These are phyloP conservation scores for Brassica juncea DNA, from an alignment of 345 rosid genomes.

Conservation along the genomic window DNA sequence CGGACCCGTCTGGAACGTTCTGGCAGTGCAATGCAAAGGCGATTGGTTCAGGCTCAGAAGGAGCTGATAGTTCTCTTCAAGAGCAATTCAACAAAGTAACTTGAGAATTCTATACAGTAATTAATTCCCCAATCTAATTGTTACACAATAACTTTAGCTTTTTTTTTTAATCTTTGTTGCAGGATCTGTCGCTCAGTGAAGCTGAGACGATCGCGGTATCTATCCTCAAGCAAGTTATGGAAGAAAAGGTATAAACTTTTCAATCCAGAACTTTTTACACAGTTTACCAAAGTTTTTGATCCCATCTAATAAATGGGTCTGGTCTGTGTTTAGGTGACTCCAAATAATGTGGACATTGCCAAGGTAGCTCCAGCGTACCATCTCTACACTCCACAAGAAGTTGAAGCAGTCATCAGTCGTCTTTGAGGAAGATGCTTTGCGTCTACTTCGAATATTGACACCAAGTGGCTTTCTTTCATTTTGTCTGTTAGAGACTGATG, in stretches of 20 bases:
- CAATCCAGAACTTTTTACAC: background rate
- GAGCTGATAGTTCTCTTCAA: constrained; percentile 94
- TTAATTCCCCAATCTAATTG: background rate
- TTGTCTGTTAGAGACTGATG: constrained; percentile 13
- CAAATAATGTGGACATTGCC: constrained; percentile 93
- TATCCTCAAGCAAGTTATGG: constrained; percentile 97
- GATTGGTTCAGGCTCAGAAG: constrained; percentile 97
- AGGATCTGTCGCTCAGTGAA: constrained; percentile 80
- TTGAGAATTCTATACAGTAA: background rate
- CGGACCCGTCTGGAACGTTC: constrained; percentile 97
- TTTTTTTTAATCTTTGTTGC: constrained; percentile 11
- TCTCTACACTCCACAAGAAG: constrained; percentile 92
- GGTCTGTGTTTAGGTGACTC: constrained; percentile 65
- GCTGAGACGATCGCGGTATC: constrained; percentile 90
- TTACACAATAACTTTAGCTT: background rate
- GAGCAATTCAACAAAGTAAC: constrained; percentile 92
- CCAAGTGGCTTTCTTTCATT: constrained; percentile 4
- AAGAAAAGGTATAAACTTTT: constrained; percentile 67
- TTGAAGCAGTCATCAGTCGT: constrained; percentile 83
- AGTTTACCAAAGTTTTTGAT: background rate
- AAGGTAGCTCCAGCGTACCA: constrained; percentile 85
- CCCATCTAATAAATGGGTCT: constrained; percentile 1
- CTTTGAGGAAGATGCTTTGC: constrained; percentile 45
- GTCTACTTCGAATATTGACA: background rate
- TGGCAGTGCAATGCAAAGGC: constrained; percentile 99